Evolutionary conservation across 306 rosid genomes (phyloP), one percentile per base, ranked within the genome.

Genomic region (Abrus precatorius): DNA sequence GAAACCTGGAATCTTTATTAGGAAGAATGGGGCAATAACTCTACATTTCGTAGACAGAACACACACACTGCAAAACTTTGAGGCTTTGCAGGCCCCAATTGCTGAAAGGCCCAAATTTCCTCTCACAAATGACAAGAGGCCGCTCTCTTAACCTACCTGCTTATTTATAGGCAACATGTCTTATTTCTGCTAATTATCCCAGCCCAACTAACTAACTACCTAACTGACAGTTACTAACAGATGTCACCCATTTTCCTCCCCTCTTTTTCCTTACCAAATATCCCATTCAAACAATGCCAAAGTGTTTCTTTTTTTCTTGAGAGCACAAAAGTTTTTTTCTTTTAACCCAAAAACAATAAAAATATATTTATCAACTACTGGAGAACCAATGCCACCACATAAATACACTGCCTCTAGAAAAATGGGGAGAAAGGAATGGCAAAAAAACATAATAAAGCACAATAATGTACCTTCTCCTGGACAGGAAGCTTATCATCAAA

Each of bases 381-480:
- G 61, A 52, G 43, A 60, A 76, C 65, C 67, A 69, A 70, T 69
- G 52, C 45, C 74, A 32, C 54, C 67, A 61, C 13, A 33, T 41
- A 53, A 36, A 41, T 60, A 62, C 5, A 44, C 14, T 33, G 48
- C 59, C 61, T 41, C 63, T 12, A 56, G 14, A 64, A 34, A 6
- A 20, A 11, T 27, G 33, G 27, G 64, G 76, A 66, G 61, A 74
- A 76, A 75, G 30, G 13, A 53, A 38, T 43, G n/a, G 38, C 8
- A 12, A 29, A 65, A 77, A 67, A n/a, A 9, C 10, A 69, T 38
- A 60, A 65, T 72, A 70, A 43, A 76, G 41, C 55, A 66, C 33
- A 38, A 53, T 20, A 30, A 50, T 48, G 77, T 83, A 96, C 98
- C 99, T 89, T 93, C 67, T 88, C 89, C 54, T 90, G 88, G 7